Conservation (phyloP, 352 stramenopile species). For the Halophytophthora batemanensis region DNA sequence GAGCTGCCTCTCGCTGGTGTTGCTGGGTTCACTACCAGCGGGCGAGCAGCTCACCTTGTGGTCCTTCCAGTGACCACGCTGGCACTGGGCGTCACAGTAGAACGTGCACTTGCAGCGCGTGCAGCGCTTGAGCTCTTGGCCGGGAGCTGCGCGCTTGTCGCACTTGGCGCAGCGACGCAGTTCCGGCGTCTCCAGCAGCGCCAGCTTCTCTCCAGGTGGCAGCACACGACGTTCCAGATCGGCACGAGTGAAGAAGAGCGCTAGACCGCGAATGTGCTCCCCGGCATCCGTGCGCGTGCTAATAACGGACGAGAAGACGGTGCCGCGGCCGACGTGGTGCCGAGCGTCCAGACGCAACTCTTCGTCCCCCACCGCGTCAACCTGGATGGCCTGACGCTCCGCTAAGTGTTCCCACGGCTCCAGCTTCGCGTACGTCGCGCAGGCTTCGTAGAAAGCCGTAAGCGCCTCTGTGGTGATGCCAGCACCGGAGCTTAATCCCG, state of each 20-base stretch:
- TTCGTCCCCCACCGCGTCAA: constrained; percentile 59
- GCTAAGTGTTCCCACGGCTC: constrained; percentile 68
- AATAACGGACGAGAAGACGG: constrained; percentile 76
- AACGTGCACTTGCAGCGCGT: constrained; percentile 85
- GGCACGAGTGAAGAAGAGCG: constrained; percentile 72
- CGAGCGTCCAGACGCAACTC: constrained; percentile 63
- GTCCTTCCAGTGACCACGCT: constrained; percentile 79
- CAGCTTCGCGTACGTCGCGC: constrained; percentile 55
- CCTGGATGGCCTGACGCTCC: constrained; percentile 78
- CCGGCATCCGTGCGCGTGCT: constrained; percentile 46
- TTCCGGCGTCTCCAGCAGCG: constrained; percentile 66
- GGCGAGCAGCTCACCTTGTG: constrained; percentile 80
- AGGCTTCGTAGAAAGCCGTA: constrained; percentile 57
- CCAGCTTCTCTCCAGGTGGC: constrained; percentile 57
- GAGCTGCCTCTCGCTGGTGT: constrained; percentile 43
- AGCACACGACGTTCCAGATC: constrained; percentile 78
- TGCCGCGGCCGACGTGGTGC: constrained; percentile 49
- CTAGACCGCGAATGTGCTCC: constrained; percentile 68
- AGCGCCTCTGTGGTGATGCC: constrained; percentile 61
- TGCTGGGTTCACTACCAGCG: constrained; percentile 17
- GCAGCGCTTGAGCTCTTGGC: constrained; percentile 69
- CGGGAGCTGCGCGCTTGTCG: constrained; percentile 65
- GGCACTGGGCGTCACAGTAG: constrained; percentile 73
- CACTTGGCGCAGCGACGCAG: constrained; percentile 72
- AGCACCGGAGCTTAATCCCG: constrained; percentile 51